Evolutionary conservation across 257 asterid genomes (phyloP).

Genomic region (Hygrophila difformis): DNA sequence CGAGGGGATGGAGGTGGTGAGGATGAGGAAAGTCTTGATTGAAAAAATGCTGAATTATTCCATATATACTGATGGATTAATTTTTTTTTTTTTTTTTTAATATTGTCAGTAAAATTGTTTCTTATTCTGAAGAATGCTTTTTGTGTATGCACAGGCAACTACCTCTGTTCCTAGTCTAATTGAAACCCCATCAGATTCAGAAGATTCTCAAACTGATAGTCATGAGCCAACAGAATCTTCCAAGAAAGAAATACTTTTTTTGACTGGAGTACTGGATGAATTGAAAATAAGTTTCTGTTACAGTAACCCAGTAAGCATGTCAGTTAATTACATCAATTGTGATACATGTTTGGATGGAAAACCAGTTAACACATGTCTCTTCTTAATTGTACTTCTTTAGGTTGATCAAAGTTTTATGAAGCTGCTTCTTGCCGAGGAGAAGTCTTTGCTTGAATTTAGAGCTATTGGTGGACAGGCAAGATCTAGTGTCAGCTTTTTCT

Average conservation of each 20-base stretch:
- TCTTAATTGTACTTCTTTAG: constrained; percentile 24
- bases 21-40: too few relatives aligned
- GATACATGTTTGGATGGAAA: constrained; percentile 3
- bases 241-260: constrained; percentile 44
- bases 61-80: too few relatives aligned
- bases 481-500: constrained; percentile 2
- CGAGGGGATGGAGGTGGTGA: too few relatives aligned
- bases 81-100: too few relatives aligned
- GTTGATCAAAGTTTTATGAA: constrained; percentile 46
- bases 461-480: constrained; percentile 96
- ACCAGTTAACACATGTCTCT: constrained; percentile 15
- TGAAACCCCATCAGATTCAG: constrained; percentile 73
- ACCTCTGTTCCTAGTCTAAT: constrained; percentile 61
- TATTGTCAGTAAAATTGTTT: too few relatives aligned
- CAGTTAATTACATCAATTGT: constrained; percentile 8
- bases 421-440: constrained; percentile 88
- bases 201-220: constrained; percentile 49
- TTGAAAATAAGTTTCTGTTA: constrained; percentile 77
- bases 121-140: too few relatives aligned
- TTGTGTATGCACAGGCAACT: constrained; percentile 50
- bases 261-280: constrained; percentile 85
- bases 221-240: constrained; percentile 42
- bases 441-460: constrained; percentile 76
- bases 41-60: too few relatives aligned
- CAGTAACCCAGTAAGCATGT: constrained; percentile 51